Base-by-base conservation (phyloP, 306 rosid species). In the Corylus americana region DNA sequence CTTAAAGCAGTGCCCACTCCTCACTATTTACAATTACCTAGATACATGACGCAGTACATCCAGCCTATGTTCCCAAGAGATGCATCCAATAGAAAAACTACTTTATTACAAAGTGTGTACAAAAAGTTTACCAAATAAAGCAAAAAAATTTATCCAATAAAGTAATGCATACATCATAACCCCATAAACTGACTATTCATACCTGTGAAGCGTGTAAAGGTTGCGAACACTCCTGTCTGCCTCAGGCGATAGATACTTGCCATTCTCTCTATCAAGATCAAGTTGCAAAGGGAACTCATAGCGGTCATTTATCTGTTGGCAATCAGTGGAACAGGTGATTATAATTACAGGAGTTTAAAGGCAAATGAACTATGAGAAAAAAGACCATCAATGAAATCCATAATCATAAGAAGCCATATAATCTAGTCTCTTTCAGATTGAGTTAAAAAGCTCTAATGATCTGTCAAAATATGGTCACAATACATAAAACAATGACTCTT, bases 141-240 rank as follows among this genome's bases (percentile, higher is more conserved):
- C 72, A 42, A 18, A 67, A 10, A 9, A 67, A 37, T 18, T 42
- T 9, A 17, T 9, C 72, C 72, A 67, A 39, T 35, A 67, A 67
- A 44, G 20, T 37, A 17, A 67, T 13, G 22, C 16, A 67, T 39
- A 39, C 10, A 3, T 37, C 11, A 37, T 18, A 17, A 67, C 11
- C 48, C 51, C 39, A 39, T 18, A 6, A 11, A 18, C 27, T 8
- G 25, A n/a, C 49, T n/a, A 76, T 55, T 68, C 27, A 77, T 88
- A 94, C 98, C 97, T 87, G 80, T 94, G 97, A 80, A 94, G 97
- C 4, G 93, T 90, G 80, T 92, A 94, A 73, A 94, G 93, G 90
- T 94, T 94, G 78, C 97, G 97, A 55, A 94, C 94, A 42, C 89
- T 90, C 82, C 89, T 92, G 74, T 94, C 97, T 71, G 98, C 96